These are phyloP conservation scores for Debaryomyces robertsiae DNA, from an alignment of 1,139 yeast species.

Conservation along the genomic window DNA sequence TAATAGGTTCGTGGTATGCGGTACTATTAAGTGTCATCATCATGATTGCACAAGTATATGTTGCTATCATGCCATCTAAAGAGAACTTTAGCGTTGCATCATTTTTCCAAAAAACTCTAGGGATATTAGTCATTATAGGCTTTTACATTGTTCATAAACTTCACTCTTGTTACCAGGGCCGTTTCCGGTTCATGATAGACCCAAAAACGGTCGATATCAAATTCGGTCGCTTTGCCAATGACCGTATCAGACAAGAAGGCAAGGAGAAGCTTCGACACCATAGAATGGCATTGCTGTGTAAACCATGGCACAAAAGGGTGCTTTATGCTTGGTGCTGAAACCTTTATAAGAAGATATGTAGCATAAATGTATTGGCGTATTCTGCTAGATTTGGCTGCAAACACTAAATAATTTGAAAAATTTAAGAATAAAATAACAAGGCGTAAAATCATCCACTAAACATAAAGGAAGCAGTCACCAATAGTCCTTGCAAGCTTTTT, in stretches of 20 bases:
- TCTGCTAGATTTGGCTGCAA: no score
- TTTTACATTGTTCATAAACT: slow-evolving; percentile 30
- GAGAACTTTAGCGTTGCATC: slow-evolving; percentile 20
- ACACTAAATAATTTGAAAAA: no score
- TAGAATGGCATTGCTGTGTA: neutral
- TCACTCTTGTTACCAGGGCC: slow-evolving; percentile 17
- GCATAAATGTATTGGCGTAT: no score
- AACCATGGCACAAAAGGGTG: slow-evolving; percentile 5
- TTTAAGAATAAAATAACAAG: no score
- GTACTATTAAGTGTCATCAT: slow-evolving; percentile 14
- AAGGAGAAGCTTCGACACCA: slow-evolving; percentile 2
- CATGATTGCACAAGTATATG: slow-evolving; percentile 19
- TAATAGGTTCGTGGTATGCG: slow-evolving; percentile 17
- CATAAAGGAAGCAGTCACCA: no score
- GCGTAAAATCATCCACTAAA: no score
- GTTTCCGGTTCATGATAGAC: slow-evolving; percentile 8
- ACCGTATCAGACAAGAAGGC: slow-evolving; percentile 4
- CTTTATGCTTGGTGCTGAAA: slow-evolving; percentile 8
- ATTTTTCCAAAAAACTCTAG: slow-evolving; percentile 29
- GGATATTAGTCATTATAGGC: slow-evolving; percentile 25
- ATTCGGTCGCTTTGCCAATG: slow-evolving; percentile 12
- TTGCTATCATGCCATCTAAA: slow-evolving; percentile 29
- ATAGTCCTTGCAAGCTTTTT: no score
- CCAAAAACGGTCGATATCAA: slow-evolving; percentile 10
- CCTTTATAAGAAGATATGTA: neutral